phyloP scores from a whole-genome alignment of 2,329 filamentous ascomycete species.

The Raffaelea arxii region DNA sequence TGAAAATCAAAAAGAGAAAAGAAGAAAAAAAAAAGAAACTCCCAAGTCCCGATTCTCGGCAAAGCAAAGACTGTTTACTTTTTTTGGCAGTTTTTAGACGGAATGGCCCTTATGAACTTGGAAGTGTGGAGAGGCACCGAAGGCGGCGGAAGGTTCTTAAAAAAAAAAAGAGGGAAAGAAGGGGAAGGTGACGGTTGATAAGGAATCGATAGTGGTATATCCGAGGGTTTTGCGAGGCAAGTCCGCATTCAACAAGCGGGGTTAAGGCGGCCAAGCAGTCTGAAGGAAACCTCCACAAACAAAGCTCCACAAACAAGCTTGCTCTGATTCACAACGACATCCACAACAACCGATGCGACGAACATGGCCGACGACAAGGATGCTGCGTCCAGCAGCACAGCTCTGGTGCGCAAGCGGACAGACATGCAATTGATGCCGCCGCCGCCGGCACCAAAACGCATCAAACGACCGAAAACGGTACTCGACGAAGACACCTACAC shows the following conservation, averaged over 20 bases:
- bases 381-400: conserved; percentile 30
- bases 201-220: too few relatives aligned
- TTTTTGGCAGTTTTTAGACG: too few relatives aligned
- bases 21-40: too few relatives aligned
- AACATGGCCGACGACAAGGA: conserved; percentile 7
- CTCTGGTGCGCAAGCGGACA: conserved; percentile 58
- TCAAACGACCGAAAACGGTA: conserved; percentile 80
- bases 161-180: background rate
- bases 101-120: too few relatives aligned
- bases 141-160: conserved; percentile 11
- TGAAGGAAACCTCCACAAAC: too few relatives aligned
- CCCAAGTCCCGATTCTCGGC: too few relatives aligned
- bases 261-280: too few relatives aligned
- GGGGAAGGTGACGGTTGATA: too few relatives aligned
- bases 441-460: conserved; percentile 74
- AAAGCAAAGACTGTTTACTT: background rate
- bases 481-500: conserved; percentile 94
- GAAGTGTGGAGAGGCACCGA: conserved; percentile 8
- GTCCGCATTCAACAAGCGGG: too few relatives aligned
- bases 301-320: too few relatives aligned
- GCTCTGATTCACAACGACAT: background rate
- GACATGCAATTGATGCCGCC: conserved; percentile 77
- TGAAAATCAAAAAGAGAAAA: background rate
- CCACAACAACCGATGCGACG: background rate
- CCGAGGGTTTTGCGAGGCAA: too few relatives aligned